phyloP scores from a whole-genome alignment of 306 rosid genomes.

The Cucurbita ficifolia region DNA sequence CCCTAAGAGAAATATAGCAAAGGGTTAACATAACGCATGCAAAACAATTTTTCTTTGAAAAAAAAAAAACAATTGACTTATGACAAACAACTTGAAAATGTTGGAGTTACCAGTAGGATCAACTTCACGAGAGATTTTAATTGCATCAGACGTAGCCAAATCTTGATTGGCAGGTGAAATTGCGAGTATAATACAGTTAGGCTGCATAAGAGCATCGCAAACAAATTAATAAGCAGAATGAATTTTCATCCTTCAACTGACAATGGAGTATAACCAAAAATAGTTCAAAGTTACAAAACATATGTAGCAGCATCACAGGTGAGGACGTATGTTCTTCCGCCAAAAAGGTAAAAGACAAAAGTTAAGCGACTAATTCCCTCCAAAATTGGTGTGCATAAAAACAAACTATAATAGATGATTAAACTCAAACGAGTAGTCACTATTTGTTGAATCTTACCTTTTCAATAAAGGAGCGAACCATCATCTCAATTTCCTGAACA shows the following conservation, averaged over 20 bases:
- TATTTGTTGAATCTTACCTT: slow-evolving; percentile 36
- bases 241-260: background rate
- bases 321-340: background rate
- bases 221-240: background rate
- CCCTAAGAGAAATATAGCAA: slow-evolving; percentile 30
- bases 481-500: slow-evolving; percentile 76
- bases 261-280: background rate
- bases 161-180: slow-evolving; percentile 99
- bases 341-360: background rate
- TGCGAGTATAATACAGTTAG: slow-evolving; percentile 85
- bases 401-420: background rate
- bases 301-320: background rate
- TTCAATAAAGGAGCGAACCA: slow-evolving; percentile 90
- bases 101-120: slow-evolving; percentile 65
- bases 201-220: slow-evolving; percentile 30
- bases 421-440: background rate
- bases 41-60: background rate
- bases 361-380: background rate
- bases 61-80: background rate
- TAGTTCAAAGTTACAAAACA: background rate
- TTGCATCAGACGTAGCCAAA: slow-evolving; percentile 95
- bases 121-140: slow-evolving; percentile 87
- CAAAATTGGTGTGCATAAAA: background rate
- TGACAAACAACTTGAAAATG: background rate
- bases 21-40: background rate